phyloP scores from a whole-genome alignment of 163 green algal genomes.

The Smithsoniella earleae region DNA sequence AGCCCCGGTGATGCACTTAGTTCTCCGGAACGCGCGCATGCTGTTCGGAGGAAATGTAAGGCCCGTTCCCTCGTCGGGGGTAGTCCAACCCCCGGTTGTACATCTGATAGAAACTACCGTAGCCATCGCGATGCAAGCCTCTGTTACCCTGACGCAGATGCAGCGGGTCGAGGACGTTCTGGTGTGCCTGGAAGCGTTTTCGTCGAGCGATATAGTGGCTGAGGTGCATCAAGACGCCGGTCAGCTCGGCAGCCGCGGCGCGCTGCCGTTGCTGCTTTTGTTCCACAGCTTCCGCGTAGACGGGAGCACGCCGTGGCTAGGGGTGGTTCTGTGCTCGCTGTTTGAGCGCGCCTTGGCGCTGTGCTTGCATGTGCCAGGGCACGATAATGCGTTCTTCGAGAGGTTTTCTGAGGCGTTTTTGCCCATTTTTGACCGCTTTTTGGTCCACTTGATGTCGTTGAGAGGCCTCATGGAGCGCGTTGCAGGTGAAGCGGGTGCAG shows the following conservation, averaged over 20 bases:
- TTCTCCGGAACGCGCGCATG: constrained; percentile 42
- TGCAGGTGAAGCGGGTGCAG: constrained; percentile 32
- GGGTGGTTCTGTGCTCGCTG: constrained; percentile 42
- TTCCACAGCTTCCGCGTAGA: background rate
- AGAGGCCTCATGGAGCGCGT: constrained; percentile 32
- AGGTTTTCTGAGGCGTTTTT: constrained; percentile 32
- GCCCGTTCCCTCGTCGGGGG: background rate
- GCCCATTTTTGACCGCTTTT: constrained; percentile 37
- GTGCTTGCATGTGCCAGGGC: background rate
- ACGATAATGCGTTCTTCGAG: constrained; percentile 33
- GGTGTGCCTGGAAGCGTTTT: background rate
- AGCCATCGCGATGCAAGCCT: constrained; percentile 2
- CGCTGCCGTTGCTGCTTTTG: background rate
- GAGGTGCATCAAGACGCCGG: background rate
- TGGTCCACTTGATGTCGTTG: constrained; percentile 41
- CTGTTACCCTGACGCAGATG: background rate
- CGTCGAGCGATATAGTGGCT: constrained; percentile 7
- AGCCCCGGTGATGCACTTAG: constrained; percentile 43
- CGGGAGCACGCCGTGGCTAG: constrained; percentile 41
- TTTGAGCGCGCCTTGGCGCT: constrained; percentile 40
- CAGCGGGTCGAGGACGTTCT: constrained; percentile 7
- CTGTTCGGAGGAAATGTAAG: constrained; percentile 38
- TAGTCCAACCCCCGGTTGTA: background rate
- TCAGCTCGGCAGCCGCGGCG: constrained; percentile 30
- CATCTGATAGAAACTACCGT: constrained; percentile 2